Evolutionary conservation across 139 green algal genomes (phyloP), one percentile per base, ranked within the genome.

Genomic region (Marvania coccoides): DNA sequence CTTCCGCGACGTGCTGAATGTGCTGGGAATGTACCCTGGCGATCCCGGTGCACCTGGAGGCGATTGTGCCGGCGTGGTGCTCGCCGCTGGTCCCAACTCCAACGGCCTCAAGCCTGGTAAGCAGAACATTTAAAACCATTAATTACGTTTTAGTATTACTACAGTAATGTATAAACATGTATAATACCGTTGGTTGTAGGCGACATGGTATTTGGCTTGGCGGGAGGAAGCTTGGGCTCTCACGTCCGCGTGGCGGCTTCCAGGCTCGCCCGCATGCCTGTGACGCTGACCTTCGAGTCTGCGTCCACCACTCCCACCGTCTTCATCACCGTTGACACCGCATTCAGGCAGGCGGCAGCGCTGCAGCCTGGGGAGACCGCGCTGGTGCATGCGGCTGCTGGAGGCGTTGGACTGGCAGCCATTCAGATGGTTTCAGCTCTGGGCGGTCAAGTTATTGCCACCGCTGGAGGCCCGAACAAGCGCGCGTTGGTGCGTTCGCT

Each of bases 1-100:
- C 73, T 95, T 94, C 84, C 71, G 77, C 29, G 78, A 85, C 28
- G 67, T 87, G 30, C 76, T 85, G 28, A 85, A 85, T n/a, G 70
- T 83, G 51, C 74, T 94, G 63, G 85, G 84, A 62, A 92, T 92
- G 89, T 96, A 95, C 75, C 88, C 88, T 6, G 89, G 89, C 5
- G 88, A 96, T 64, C 88, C 89, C 4, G 89, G 89, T 0, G 62
- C 69, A 24, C 88, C 89, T 0, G 86, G 86, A n/a, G 82, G 72
- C 24, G 89, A 96, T 73, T 88, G 79, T 67, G 56, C 89, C 19
- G 89, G 89, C 28, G 80, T 94, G 29, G 83, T 96, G 46, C 55
- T 88, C 28, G 62, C 70, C n/a, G 55, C 58, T 6, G 77, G 81
- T 3, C 13, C 47, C n/a, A 40, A 40, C 34, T 53, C 70, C 2